Conservation (phyloP, 1,139 yeast species). For the Geotrichum cucujoidarum region DNA sequence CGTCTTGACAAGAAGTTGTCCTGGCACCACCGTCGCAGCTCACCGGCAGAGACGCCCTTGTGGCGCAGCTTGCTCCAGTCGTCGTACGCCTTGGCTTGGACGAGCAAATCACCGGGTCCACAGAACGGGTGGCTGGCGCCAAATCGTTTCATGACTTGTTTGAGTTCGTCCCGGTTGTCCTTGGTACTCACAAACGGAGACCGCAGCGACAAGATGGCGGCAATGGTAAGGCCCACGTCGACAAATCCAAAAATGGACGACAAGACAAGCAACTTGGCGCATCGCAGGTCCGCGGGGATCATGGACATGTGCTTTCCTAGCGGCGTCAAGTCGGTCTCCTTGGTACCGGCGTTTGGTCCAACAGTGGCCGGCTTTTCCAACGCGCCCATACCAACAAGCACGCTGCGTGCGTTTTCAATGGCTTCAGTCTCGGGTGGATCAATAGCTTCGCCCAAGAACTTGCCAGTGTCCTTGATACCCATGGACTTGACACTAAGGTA, state of each 20-base stretch:
- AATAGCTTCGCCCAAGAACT: constrained; percentile 66
- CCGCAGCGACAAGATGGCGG: constrained; percentile 70
- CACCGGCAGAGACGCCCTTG: constrained; percentile 25
- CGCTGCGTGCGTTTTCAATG: constrained; percentile 55
- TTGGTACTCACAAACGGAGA: constrained; percentile 61
- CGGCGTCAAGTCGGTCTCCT: constrained; percentile 55
- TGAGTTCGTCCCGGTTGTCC: constrained; percentile 63
- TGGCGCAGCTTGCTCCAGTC: constrained; percentile 41
- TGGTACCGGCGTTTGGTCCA: constrained; percentile 21
- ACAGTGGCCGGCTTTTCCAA: constrained; percentile 35
- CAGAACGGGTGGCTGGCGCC: constrained; percentile 24
- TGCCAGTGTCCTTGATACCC: constrained; percentile 70
- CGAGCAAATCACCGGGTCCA: constrained; percentile 66
- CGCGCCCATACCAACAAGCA: constrained; percentile 70
- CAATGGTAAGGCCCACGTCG: constrained; percentile 68
- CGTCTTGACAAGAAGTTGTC: constrained; percentile 59
- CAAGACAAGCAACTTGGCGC: constrained; percentile 74
- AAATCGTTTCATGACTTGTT: constrained; percentile 44
- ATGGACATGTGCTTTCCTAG: constrained; percentile 77
- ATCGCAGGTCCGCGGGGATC: constrained; percentile 78
- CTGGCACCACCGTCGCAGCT: constrained; percentile 49
- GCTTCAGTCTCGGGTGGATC: constrained; percentile 71
- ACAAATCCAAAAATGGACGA: constrained; percentile 82
- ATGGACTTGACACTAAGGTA: constrained; percentile 81
- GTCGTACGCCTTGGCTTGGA: constrained; percentile 52